Evolutionary conservation across 345 rosid genomes (phyloP).

Genomic region (Populus deltoides): DNA sequence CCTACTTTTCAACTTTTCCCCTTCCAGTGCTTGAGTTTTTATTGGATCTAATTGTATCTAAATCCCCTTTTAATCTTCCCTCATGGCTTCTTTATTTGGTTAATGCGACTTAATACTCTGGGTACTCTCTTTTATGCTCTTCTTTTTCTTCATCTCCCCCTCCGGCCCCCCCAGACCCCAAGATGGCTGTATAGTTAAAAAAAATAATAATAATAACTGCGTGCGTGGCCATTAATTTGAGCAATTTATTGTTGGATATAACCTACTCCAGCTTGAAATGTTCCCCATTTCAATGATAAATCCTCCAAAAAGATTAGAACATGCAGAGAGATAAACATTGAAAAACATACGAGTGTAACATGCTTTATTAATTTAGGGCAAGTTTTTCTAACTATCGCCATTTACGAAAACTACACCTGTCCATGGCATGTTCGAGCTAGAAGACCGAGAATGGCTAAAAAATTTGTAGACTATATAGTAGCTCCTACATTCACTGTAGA

Average conservation of each 20-base stretch:
- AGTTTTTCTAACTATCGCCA: background rate
- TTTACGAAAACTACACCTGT: background rate
- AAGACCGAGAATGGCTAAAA: constrained; percentile 7
- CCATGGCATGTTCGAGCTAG: constrained; percentile 18
- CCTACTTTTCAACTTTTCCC: background rate
- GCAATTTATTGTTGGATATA: background rate
- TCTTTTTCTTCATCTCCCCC: constrained; percentile 1
- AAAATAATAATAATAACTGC: too few relatives aligned
- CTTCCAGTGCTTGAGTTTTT: constrained; percentile 19
- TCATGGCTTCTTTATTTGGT: constrained; percentile 17
- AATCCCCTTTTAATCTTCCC: constrained; percentile 28
- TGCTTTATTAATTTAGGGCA: background rate
- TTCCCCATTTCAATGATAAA: background rate
- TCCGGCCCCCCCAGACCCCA: background rate
- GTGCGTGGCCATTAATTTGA: background rate
- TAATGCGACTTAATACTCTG: constrained; percentile 22
- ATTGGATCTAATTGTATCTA: constrained; percentile 35
- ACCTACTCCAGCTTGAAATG: background rate
- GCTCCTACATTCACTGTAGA: constrained; percentile 25
- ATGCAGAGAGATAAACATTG: background rate
- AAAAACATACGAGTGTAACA: background rate
- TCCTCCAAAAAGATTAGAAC: background rate
- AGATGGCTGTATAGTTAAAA: background rate
- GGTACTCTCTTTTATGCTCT: constrained; percentile 10
- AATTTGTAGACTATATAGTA: background rate